Conservation (phyloP, 2,329 filamentous ascomycete species). For the Scedosporium minutisporum region DNA sequence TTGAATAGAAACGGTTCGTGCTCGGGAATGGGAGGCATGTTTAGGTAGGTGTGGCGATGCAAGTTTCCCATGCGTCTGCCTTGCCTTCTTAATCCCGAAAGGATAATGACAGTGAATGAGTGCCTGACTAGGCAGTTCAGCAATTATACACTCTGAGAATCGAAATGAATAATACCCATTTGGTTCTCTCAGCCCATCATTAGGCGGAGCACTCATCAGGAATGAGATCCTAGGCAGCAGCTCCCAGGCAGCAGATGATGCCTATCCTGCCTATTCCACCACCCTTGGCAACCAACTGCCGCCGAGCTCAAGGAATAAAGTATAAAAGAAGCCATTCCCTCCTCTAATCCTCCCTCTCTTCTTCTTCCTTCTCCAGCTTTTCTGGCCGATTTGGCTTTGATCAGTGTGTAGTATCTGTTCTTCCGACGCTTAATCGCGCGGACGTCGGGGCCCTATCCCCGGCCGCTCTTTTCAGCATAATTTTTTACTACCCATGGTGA, state of each 20-base stretch:
- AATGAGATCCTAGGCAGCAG: conserved; percentile 4
- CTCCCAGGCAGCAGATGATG: background rate
- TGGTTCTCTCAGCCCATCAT: no score
- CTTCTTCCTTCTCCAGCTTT: conserved; percentile 12
- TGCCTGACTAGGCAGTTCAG: no score
- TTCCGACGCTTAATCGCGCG: conserved; percentile 16
- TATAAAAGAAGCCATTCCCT: background rate
- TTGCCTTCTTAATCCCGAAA: no score
- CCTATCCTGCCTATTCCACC: background rate
- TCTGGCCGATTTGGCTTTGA: conserved; percentile 15
- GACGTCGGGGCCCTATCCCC: conserved; percentile 5
- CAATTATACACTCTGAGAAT: no score
- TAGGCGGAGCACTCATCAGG: no score
- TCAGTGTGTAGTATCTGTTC: conserved; percentile 20
- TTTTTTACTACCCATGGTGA: conserved; percentile 12
- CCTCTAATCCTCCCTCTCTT: background rate
- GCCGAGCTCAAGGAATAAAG: background rate
- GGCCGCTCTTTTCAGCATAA: conserved; percentile 7
- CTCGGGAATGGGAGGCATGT: no score
- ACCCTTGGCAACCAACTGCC: background rate
- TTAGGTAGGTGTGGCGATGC: no score
- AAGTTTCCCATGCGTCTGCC: no score
- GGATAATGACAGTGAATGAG: no score
- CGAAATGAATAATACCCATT: no score
- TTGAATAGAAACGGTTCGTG: no score